Conservation (phyloP, 345 rosid species). For the Rhodamnia rubescens region DNA sequence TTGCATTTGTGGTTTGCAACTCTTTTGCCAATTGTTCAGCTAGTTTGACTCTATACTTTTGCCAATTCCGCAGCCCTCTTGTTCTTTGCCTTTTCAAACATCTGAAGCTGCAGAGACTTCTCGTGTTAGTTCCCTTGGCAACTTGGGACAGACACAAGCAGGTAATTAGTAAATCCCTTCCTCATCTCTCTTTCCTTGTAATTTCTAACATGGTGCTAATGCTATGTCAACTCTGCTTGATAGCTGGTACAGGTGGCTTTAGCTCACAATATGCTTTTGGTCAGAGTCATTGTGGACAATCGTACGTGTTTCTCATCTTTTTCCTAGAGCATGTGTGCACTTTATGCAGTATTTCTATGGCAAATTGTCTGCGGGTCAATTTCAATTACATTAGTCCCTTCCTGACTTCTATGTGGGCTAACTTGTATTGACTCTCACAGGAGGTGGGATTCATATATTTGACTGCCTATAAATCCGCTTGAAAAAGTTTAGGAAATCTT, state of each 20-base stretch:
- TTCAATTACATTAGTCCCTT: neutral
- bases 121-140: slow-evolving; percentile 33
- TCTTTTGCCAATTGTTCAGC: neutral
- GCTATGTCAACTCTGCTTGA: slow-evolving; percentile 3
- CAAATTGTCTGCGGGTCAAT: neutral
- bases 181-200: neutral
- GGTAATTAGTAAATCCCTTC: slow-evolving; percentile 15
- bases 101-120: slow-evolving; percentile 41
- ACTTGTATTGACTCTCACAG: neutral
- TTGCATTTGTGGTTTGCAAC: neutral
- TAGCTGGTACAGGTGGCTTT: slow-evolving; percentile 32
- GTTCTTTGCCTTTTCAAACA: slow-evolving; percentile 27
- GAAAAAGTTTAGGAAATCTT: neutral
- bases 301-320: slow-evolving; percentile 22
- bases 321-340: neutral
- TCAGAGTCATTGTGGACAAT: slow-evolving; percentile 36
- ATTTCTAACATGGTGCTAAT: neutral
- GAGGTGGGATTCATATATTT: neutral
- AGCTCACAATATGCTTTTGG: slow-evolving; percentile 35
- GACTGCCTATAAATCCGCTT: neutral
- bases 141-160: slow-evolving; percentile 42
- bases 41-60: neutral
- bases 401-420: neutral
- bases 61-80: slow-evolving; percentile 23
- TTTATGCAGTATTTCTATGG: neutral